These are phyloP conservation scores for Lophiotrema nucula DNA, from an alignment of 495 filamentous ascomycete genomes.

Conservation along the genomic window DNA sequence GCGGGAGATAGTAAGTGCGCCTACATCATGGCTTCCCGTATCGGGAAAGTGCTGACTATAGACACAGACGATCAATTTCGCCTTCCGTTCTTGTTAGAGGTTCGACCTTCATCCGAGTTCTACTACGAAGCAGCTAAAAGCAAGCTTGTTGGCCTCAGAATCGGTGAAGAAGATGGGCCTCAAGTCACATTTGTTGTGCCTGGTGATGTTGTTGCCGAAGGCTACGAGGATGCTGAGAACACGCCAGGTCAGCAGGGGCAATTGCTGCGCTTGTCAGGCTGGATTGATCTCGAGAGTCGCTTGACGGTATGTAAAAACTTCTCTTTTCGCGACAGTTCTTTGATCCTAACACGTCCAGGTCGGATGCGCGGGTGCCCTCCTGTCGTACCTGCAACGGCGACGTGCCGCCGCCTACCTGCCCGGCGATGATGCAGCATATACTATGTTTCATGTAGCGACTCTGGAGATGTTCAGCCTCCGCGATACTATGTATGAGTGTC, in stretches of 20 bases:
- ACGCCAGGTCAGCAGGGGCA: constrained; percentile 59
- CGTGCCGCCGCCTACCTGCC: constrained; percentile 59
- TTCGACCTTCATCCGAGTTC: constrained; percentile 76
- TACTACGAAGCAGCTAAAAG: constrained; percentile 66
- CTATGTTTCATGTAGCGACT: constrained; percentile 57
- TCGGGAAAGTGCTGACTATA: too few species aligned
- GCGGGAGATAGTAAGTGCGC: constrained; percentile 38
- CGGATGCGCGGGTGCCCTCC: constrained; percentile 82
- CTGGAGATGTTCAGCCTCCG: constrained; percentile 77
- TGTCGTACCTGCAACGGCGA: constrained; percentile 74
- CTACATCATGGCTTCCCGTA: too few species aligned
- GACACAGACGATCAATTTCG: constrained; percentile 43
- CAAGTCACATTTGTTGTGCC: constrained; percentile 55
- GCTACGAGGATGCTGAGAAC: constrained; percentile 50
- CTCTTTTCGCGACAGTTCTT: neutral
- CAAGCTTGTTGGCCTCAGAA: constrained; percentile 59
- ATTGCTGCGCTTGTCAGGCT: constrained; percentile 68
- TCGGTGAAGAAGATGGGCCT: constrained; percentile 51
- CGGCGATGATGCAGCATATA: constrained; percentile 49
- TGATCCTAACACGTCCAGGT: constrained; percentile 31
- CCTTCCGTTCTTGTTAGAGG: constrained; percentile 69
- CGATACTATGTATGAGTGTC: constrained; percentile 65
- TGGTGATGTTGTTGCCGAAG: constrained; percentile 51
- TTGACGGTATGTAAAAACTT: constrained; percentile 50
- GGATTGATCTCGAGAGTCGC: constrained; percentile 75